Conservation (phyloP, 2,329 filamentous ascomycete species). For the Cordyceps pruinosa region DNA sequence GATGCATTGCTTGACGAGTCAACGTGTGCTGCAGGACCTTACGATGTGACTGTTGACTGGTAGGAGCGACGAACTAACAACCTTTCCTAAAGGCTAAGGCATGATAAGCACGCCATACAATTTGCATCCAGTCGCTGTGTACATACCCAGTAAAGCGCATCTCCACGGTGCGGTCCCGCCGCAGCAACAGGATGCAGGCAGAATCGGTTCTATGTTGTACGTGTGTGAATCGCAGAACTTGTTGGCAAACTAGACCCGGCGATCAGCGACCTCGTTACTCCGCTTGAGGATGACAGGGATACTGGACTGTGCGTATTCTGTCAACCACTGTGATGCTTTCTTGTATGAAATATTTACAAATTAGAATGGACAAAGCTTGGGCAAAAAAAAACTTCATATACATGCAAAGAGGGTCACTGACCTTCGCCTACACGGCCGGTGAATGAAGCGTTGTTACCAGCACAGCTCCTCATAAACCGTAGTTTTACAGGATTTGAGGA, state of each 20-base stretch:
- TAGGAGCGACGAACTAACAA: neutral
- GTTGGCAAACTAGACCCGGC: neutral
- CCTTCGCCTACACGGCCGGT: neutral
- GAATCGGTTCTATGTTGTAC: neutral
- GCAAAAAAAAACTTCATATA: neutral
- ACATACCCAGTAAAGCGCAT: neutral
- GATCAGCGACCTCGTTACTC: neutral
- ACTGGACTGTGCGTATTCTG: neutral
- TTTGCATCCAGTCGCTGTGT: neutral
- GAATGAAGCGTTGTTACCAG: neutral
- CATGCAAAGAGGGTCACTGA: neutral
- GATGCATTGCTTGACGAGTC: neutral
- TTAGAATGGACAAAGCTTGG: neutral
- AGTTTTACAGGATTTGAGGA: neutral
- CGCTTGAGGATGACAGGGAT: neutral
- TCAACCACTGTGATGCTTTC: neutral
- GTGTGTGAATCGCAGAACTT: neutral
- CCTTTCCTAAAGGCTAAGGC: neutral
- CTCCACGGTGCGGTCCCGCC: neutral
- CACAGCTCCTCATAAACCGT: too few relatives aligned
- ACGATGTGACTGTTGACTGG: neutral
- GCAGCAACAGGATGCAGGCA: neutral
- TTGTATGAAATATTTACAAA: neutral
- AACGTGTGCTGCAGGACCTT: neutral
- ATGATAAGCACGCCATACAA: neutral